These are phyloP conservation scores for Saccharata proteae DNA, from an alignment of 2,329 filamentous ascomycete genomes.

Conservation along the genomic window DNA sequence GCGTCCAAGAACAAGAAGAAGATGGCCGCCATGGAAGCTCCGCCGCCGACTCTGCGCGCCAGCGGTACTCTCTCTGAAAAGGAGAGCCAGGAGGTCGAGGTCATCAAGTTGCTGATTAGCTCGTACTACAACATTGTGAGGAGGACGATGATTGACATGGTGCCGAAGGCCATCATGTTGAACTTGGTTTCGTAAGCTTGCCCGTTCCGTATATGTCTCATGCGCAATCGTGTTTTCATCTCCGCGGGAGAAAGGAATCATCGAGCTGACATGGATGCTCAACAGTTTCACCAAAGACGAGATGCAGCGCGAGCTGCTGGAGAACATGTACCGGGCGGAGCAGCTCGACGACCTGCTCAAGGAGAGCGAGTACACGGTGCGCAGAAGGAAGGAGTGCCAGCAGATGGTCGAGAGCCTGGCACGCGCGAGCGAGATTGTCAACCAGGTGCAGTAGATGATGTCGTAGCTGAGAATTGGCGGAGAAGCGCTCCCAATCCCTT, in stretches of 20 bases:
- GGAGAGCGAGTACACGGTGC: constrained; percentile 93
- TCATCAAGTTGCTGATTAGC: constrained; percentile 93
- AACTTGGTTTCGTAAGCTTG: constrained; percentile 77
- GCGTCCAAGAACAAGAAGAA: constrained; percentile 99
- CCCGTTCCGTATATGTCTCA: constrained; percentile 9
- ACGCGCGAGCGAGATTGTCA: constrained; percentile 92
- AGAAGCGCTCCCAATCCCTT: no score
- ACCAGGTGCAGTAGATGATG: constrained; percentile 59
- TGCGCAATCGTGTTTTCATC: constrained; percentile 2
- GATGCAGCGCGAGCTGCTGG: constrained; percentile 93
- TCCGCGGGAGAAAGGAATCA: not conserved
- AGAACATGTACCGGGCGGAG: constrained; percentile 91
- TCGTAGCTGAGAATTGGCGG: no score
- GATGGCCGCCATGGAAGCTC: constrained; percentile 98
- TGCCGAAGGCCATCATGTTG: constrained; percentile 98
- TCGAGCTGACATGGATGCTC: constrained; percentile 10
- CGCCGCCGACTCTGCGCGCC: constrained; percentile 84
- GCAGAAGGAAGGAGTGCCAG: constrained; percentile 93
- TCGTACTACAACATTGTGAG: constrained; percentile 98
- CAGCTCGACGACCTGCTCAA: constrained; percentile 90
- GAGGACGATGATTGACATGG: constrained; percentile 99
- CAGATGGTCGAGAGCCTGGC: constrained; percentile 95
- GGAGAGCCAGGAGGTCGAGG: constrained; percentile 90
- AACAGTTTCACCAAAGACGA: constrained; percentile 84
- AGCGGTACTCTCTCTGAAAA: constrained; percentile 88